These are phyloP conservation scores for Metschnikowia vanudenii DNA, from an alignment of 805 yeast genomes.

Conservation along the genomic window DNA sequence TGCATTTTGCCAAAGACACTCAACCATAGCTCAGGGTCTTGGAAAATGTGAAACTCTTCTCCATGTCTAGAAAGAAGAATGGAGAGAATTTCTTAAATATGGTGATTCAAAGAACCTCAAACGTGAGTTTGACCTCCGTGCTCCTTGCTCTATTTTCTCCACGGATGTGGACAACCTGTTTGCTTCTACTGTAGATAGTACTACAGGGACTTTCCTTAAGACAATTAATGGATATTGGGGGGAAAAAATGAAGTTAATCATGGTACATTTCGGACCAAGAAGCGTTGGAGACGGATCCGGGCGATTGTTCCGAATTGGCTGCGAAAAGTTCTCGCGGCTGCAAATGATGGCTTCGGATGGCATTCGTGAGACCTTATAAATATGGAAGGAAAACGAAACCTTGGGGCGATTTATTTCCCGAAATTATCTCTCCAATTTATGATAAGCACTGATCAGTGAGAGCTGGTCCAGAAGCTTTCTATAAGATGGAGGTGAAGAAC, in stretches of 20 bases:
- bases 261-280: not conserved
- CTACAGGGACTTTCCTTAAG: not conserved
- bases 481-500: too few species aligned
- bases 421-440: too few species aligned
- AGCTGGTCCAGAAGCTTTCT: too few species aligned
- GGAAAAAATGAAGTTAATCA: not conserved
- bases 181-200: not conserved
- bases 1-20: not conserved
- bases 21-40: slow-evolving; percentile 1
- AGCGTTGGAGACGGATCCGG: not conserved
- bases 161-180: slow-evolving; percentile 1
- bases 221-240: not conserved
- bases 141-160: too few species aligned
- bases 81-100: slow-evolving; percentile 1
- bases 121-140: not conserved
- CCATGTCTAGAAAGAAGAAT: slow-evolving; percentile 1
- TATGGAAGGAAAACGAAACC: too few species aligned
- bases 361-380: too few species aligned
- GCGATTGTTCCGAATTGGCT: too few species aligned
- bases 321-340: too few species aligned
- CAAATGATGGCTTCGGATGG: too few species aligned
- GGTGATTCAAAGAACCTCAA: not conserved
- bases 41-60: slow-evolving; percentile 1
- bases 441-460: too few species aligned
- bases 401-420: too few species aligned